Percentiles rank a stretch among this genome's conserved stretches.
phyloP scores from a whole-genome alignment of 441 rosid genomes.

The Theobroma grandiflorum region DNA sequence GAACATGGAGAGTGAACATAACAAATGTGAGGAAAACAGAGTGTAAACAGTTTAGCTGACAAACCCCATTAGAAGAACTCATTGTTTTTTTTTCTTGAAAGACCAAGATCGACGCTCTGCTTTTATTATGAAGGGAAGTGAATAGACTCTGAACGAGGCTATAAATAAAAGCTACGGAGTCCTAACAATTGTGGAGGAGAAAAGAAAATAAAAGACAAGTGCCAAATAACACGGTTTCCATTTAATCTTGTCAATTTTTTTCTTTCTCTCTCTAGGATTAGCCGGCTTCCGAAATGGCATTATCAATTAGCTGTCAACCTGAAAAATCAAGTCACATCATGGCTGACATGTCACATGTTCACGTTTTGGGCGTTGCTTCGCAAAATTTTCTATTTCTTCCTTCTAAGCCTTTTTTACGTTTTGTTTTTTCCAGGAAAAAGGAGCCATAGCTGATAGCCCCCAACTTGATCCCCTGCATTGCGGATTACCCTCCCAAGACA shows the following conservation, averaged over 20 bases:
- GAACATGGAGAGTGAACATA: slow-evolving; percentile 21
- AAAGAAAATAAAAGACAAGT: not conserved
- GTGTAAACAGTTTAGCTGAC: not conserved
- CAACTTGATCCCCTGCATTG: not conserved
- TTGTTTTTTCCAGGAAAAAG: too few relatives aligned
- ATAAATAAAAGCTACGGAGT: not conserved
- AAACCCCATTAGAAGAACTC: slow-evolving; percentile 20
- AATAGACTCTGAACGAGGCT: slow-evolving; percentile 8
- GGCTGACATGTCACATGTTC: not conserved
- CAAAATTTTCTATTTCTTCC: not conserved
- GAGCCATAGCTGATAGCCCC: not conserved
- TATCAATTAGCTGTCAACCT: not conserved
- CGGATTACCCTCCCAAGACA: not conserved
- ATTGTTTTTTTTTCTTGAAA: slow-evolving; percentile 26
- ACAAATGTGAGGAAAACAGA: slow-evolving; percentile 17
- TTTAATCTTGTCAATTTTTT: not conserved
- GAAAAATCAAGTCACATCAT: not conserved
- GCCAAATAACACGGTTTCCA: not conserved
- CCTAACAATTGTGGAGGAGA: not conserved
- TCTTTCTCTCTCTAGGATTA: not conserved
- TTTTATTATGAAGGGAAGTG: slow-evolving; percentile 24
- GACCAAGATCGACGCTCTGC: not conserved
- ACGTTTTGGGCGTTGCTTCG: not conserved
- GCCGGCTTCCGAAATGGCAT: not conserved
- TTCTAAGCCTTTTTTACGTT: not conserved